phyloP scores from a whole-genome alignment of 495 filamentous ascomycete species.

The Halenospora varia region DNA sequence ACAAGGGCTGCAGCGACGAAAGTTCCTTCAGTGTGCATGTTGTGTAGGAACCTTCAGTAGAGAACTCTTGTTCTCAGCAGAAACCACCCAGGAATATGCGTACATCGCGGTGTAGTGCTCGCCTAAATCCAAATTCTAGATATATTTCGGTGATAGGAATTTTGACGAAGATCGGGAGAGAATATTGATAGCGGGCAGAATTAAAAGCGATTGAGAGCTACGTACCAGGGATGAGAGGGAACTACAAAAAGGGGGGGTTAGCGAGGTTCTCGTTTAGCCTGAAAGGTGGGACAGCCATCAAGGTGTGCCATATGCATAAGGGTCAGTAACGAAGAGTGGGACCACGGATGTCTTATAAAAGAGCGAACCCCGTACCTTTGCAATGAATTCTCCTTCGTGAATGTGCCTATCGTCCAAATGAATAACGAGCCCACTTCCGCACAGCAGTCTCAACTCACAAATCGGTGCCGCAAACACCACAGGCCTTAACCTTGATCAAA shows the following conservation, averaged over 20 bases:
- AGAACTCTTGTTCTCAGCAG: too few species aligned
- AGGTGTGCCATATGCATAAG: neutral
- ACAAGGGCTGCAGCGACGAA: too few species aligned
- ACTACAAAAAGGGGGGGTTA: constrained; percentile 29
- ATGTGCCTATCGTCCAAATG: too few species aligned
- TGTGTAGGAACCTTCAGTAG: too few species aligned
- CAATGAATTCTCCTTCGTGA: constrained; percentile 61
- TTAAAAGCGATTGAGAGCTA: neutral
- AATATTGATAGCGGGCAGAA: neutral
- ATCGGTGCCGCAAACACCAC: constrained; percentile 59
- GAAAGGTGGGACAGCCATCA: constrained; percentile 10
- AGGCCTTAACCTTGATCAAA: constrained; percentile 58
- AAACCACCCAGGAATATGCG: too few species aligned
- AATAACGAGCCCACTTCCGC: too few species aligned
- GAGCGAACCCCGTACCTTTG: constrained; percentile 40
- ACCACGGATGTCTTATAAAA: constrained; percentile 16
- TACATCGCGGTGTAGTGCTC: too few species aligned
- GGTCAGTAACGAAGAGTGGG: too few species aligned
- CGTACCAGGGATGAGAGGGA: constrained; percentile 53
- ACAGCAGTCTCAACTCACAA: too few species aligned
- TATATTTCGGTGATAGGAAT: too few species aligned
- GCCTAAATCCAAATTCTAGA: too few species aligned
- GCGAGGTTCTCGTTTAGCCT: neutral
- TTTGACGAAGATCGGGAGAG: neutral
- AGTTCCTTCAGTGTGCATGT: too few species aligned